These are phyloP conservation scores for Escallonia rubra DNA, from an alignment of 129 eudicot species.

Conservation along the genomic window DNA sequence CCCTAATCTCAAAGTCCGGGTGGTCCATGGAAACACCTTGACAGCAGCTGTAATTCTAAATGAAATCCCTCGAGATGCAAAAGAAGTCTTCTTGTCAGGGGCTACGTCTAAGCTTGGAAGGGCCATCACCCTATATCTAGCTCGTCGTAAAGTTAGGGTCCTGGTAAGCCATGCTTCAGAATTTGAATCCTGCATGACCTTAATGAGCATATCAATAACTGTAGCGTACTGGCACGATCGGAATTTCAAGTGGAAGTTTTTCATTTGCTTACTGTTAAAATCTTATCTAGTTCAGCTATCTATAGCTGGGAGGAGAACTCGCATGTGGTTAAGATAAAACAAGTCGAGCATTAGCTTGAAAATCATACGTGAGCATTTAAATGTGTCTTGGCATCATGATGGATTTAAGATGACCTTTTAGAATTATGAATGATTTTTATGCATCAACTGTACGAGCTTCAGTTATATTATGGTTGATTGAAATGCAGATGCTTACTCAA, in stretches of 20 bases:
- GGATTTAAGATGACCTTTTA: neutral
- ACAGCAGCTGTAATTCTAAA: slow-evolving; percentile 81
- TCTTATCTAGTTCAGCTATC: too few relatives aligned
- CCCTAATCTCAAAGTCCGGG: slow-evolving; percentile 72
- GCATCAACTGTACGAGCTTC: too few relatives aligned
- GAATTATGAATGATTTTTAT: too few relatives aligned
- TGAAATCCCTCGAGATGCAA: slow-evolving; percentile 55
- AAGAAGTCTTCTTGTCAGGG: slow-evolving; percentile 80
- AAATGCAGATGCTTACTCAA: slow-evolving; percentile 63
- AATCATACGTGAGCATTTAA: too few relatives aligned
- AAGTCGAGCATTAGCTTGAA: too few relatives aligned
- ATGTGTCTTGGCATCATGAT: too few relatives aligned
- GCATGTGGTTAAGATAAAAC: too few relatives aligned
- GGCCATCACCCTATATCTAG: slow-evolving; percentile 84
- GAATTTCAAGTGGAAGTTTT: neutral
- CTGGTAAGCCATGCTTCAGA: slow-evolving; percentile 36
- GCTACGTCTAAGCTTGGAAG: slow-evolving; percentile 96
- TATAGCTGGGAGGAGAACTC: too few relatives aligned
- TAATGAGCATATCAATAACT: neutral
- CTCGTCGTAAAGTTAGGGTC: slow-evolving; percentile 57
- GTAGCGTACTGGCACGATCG: neutral
- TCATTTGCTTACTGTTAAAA: neutral
- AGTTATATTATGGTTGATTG: too few relatives aligned
- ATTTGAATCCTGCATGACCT: neutral
- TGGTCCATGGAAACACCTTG: slow-evolving; percentile 88